A percentile compares a stretch with the other conserved stretches of the same genome.
Conservation (phyloP, 2,329 filamentous ascomycete species). For the Ascochyta rabiei region DNA sequence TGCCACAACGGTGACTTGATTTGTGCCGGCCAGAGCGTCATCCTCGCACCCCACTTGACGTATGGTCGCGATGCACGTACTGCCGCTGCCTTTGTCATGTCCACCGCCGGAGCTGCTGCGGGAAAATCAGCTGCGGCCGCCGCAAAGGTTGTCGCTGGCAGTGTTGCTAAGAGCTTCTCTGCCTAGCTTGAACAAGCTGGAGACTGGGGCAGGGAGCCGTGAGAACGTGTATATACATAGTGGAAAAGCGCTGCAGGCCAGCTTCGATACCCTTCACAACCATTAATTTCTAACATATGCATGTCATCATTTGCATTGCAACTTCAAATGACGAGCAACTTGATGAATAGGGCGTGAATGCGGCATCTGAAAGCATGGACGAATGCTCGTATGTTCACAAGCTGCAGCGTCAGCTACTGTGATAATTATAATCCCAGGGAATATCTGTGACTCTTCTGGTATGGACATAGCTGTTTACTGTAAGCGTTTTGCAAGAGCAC, state of each 20-base stretch:
- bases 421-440: neutral
- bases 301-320: neutral
- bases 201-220: neutral
- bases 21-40: constrained; percentile 37
- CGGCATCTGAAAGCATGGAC: neutral
- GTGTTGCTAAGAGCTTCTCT: constrained; percentile 7
- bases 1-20: constrained; percentile 46
- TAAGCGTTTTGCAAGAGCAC: neutral
- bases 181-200: neutral
- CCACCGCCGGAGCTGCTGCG: constrained; percentile 16
- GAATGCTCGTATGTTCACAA: no score
- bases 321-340: neutral
- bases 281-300: neutral
- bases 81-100: constrained; percentile 42
- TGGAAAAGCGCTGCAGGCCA: constrained; percentile 11
- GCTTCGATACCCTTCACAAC: neutral
- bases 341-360: constrained; percentile 2
- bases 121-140: constrained; percentile 12
- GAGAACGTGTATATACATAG: neutral
- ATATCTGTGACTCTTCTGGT: no score
- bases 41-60: constrained; percentile 44
- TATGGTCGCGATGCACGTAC: constrained; percentile 40
- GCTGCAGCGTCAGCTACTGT: neutral
- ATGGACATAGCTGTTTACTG: neutral
- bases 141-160: constrained; percentile 14